phyloP scores from a whole-genome alignment of 768 basidiomycete genomes.

The Hysterangium stoloniferum region DNA sequence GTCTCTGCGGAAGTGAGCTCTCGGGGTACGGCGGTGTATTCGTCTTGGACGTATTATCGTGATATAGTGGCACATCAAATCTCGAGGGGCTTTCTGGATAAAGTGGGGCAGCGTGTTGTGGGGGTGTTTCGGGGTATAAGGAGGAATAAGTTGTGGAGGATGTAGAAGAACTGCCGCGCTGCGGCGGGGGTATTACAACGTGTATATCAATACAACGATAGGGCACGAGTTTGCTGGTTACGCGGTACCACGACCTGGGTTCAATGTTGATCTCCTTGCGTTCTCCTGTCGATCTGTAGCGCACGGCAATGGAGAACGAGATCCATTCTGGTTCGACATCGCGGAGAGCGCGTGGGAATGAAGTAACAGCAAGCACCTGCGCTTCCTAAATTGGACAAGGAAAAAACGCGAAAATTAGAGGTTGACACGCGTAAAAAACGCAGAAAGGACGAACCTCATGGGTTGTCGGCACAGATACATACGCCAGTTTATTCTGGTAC shows the following conservation, averaged over 20 bases:
- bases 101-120: not conserved
- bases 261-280: slow-evolving; percentile 6
- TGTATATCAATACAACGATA: slow-evolving; percentile 7
- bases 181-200: not conserved
- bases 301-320: slow-evolving; percentile 8
- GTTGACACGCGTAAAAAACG: not conserved
- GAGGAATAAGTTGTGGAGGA: not conserved
- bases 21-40: not conserved
- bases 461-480: slow-evolving; percentile 1
- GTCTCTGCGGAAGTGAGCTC: not conserved
- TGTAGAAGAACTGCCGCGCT: slow-evolving; percentile 1
- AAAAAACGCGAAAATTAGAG: not conserved
- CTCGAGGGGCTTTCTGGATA: not conserved
- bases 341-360: not conserved
- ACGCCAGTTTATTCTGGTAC: slow-evolving; percentile 3
- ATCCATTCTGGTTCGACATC: slow-evolving; percentile 8
- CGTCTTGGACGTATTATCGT: not conserved
- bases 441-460: slow-evolving; percentile 5
- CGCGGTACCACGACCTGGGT: slow-evolving; percentile 3
- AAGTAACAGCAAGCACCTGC: not conserved
- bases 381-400: slow-evolving; percentile 1
- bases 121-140: not conserved
- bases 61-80: not conserved
- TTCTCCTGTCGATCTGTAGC: not conserved
- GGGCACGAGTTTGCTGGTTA: slow-evolving; percentile 2